A percentile compares a stretch with the other conserved stretches of the same genome.
Conservation (phyloP, 768 basidiomycete species). For the Rubroboletus satanas region DNA sequence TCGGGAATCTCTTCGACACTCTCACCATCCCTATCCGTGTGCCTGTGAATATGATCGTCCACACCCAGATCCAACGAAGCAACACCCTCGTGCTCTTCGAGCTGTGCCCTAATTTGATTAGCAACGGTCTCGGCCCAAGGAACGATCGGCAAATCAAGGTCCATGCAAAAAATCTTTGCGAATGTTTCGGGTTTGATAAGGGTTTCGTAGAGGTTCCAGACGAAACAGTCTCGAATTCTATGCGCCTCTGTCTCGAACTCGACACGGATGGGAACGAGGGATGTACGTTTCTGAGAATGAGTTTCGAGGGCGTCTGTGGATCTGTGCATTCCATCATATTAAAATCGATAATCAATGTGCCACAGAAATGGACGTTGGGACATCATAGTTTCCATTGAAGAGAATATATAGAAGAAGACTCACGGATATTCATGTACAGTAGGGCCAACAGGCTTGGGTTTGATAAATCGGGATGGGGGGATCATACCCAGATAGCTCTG, state of each 20-base stretch:
- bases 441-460: slow-evolving; percentile 49
- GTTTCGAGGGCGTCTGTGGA: slow-evolving; percentile 58
- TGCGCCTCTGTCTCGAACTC: slow-evolving; percentile 92
- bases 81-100: slow-evolving; percentile 85
- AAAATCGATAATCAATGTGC: slow-evolving; percentile 13
- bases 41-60: slow-evolving; percentile 20
- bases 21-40: slow-evolving; percentile 33
- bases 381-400: slow-evolving; percentile 4
- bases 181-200: slow-evolving; percentile 83
- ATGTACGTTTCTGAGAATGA: slow-evolving; percentile 51
- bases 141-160: slow-evolving; percentile 69
- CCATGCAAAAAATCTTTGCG: slow-evolving; percentile 81
- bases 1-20: slow-evolving; percentile 64
- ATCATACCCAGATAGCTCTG: slow-evolving; percentile 89
- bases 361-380: slow-evolving; percentile 16
- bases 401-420: slow-evolving; percentile 33
- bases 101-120: slow-evolving; percentile 83
- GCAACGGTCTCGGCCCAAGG: slow-evolving; percentile 77
- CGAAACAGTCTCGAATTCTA: slow-evolving; percentile 89
- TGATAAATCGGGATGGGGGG: slow-evolving; percentile 77
- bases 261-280: slow-evolving; percentile 88
- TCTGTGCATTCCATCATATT: slow-evolving; percentile 38
- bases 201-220: slow-evolving; percentile 93
- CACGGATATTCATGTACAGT: slow-evolving; percentile 76
- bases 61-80: slow-evolving; percentile 71